These are phyloP conservation scores for Penicillium desertorum DNA, from an alignment of 495 filamentous ascomycete genomes.

Conservation along the genomic window DNA sequence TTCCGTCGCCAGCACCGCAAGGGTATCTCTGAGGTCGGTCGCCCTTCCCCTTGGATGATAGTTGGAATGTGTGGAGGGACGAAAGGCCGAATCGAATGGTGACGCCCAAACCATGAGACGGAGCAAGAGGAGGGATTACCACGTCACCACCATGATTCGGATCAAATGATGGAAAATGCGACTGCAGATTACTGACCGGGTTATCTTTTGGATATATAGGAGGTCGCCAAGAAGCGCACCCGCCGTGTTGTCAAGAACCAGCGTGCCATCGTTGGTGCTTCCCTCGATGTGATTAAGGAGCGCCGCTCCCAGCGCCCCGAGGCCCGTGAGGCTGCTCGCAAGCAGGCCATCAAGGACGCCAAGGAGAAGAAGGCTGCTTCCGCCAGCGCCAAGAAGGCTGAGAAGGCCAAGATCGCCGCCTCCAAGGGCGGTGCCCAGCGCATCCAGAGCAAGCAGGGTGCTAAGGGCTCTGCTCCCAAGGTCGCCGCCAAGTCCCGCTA, in stretches of 20 bases:
- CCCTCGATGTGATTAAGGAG: slow-evolving; percentile 99
- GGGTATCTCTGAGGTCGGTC: slow-evolving; percentile 98
- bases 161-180: slow-evolving; percentile 12
- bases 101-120: slow-evolving; percentile 9
- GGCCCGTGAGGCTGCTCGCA: slow-evolving; percentile 88
- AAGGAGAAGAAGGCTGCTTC: slow-evolving; percentile 95
- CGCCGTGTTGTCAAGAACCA: slow-evolving; percentile 98
- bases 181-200: slow-evolving; percentile 43
- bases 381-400: slow-evolving; percentile 92
- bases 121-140: slow-evolving; percentile 23
- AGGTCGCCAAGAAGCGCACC: slow-evolving; percentile 98
- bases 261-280: slow-evolving; percentile 98
- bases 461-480: slow-evolving; percentile 87
- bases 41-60: slow-evolving; percentile 29
- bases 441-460: slow-evolving; percentile 94
- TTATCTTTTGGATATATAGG: slow-evolving; percentile 56
- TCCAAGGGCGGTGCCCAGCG: slow-evolving; percentile 69
- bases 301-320: slow-evolving; percentile 89
- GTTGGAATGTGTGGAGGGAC: slow-evolving; percentile 19
- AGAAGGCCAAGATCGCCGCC: slow-evolving; percentile 95
- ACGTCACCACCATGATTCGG: slow-evolving; percentile 5
- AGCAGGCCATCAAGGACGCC: slow-evolving; percentile 85
- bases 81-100: slow-evolving; percentile 12
- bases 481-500: slow-evolving; percentile 86
- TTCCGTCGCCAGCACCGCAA: slow-evolving; percentile 99